phyloP scores from a whole-genome alignment of 768 basidiomycete genomes.

The Tylopilus intermedius region DNA sequence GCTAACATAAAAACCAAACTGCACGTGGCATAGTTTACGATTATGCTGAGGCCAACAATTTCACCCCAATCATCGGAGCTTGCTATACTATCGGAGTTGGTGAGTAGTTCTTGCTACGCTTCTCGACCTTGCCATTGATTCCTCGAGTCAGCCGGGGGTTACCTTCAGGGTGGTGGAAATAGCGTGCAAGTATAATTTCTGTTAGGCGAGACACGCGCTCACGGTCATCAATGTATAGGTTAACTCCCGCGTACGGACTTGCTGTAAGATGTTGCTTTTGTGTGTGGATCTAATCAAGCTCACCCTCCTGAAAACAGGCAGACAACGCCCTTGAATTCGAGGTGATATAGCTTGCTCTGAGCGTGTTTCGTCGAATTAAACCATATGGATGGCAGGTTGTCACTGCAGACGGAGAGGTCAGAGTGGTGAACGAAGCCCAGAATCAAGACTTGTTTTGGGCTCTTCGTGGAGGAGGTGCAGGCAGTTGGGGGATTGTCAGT shows the following conservation, averaged over 20 bases:
- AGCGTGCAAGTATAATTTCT: conserved; percentile 19
- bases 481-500: conserved; percentile 46
- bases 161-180: conserved; percentile 47
- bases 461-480: conserved; percentile 47
- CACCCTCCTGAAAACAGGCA: conserved; percentile 25
- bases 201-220: background rate
- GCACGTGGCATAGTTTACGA: conserved; percentile 12
- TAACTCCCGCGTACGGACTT: conserved; percentile 41
- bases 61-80: conserved; percentile 16
- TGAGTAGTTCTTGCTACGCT: background rate
- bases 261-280: conserved; percentile 23
- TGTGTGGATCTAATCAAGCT: background rate
- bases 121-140: background rate
- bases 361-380: background rate
- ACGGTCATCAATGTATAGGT: conserved; percentile 1
- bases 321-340: conserved; percentile 45
- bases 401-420: conserved; percentile 35
- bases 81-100: conserved; percentile 22
- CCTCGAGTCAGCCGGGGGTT: conserved; percentile 39
- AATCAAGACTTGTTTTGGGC: conserved; percentile 53
- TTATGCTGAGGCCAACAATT: conserved; percentile 10
- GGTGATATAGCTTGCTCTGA: conserved; percentile 2
- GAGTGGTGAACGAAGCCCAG: conserved; percentile 37
- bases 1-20: background rate
- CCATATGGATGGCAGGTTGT: conserved; percentile 26